Evolutionary conservation across 106 monocot species (phyloP).

Genomic region (Allium fistulosum): DNA sequence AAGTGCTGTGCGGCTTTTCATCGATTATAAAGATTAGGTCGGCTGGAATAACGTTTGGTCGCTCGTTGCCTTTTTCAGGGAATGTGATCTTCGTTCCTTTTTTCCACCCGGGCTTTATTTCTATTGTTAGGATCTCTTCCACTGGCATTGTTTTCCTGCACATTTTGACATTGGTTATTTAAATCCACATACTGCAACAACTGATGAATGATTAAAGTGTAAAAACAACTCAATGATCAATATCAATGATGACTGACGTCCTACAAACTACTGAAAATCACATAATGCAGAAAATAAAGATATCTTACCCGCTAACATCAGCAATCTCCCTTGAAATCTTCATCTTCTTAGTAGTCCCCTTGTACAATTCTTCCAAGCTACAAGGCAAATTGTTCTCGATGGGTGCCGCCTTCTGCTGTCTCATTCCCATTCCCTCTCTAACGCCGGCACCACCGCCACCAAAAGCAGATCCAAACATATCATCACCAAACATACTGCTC

Average conservation of each 20-base stretch:
- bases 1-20: conserved; percentile 36
- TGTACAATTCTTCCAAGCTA: conserved; percentile 66
- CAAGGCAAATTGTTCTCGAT: conserved; percentile 53
- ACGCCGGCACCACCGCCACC: background rate
- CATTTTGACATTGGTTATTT: too few relatives aligned
- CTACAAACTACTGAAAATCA: too few relatives aligned
- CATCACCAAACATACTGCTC: background rate
- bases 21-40: conserved; percentile 46
- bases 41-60: conserved; percentile 31
- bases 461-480: background rate
- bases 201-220: too few relatives aligned
- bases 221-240: too few relatives aligned
- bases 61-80: conserved; percentile 47
- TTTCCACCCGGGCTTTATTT: conserved; percentile 52
- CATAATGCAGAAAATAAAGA: too few relatives aligned
- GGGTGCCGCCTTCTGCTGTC: conserved; percentile 37
- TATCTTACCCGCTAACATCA: conserved; percentile 56
- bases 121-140: conserved; percentile 47
- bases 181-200: too few relatives aligned
- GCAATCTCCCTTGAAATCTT: conserved; percentile 72
- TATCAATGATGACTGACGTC: too few relatives aligned
- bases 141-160: conserved; percentile 32
- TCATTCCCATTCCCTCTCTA: background rate
- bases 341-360: conserved; percentile 76
- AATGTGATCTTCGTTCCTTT: conserved; percentile 67